Evolutionary conservation across 192 early-diverging fungal genomes (phyloP).

Genomic region (Dissophora globulifera): DNA sequence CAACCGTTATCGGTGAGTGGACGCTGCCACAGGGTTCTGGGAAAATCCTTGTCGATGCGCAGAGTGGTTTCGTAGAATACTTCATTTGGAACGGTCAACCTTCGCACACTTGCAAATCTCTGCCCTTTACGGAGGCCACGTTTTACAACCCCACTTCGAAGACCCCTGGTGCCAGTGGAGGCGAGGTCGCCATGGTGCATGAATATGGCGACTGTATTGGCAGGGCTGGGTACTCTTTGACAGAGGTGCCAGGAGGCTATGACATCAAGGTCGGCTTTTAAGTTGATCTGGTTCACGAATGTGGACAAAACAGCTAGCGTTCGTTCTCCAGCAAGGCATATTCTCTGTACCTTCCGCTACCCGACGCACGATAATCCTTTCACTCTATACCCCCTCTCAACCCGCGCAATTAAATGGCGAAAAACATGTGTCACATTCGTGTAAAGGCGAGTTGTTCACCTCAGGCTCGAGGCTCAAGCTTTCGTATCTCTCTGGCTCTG

Average conservation of each 20-base stretch:
- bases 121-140: conserved; percentile 15
- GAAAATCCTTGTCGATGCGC: conserved; percentile 7
- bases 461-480: too few relatives aligned
- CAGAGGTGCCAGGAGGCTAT: background rate
- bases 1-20: conserved; percentile 17
- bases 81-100: conserved; percentile 10
- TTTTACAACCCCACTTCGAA: conserved; percentile 20
- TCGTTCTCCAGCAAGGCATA: too few relatives aligned
- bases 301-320: too few relatives aligned
- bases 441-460: too few relatives aligned
- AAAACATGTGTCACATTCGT: too few relatives aligned
- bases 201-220: conserved; percentile 19
- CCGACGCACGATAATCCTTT: too few relatives aligned
- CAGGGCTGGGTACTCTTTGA: conserved; percentile 1
- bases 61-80: conserved; percentile 24
- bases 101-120: conserved; percentile 5
- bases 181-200: conserved; percentile 1
- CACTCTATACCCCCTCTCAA: too few relatives aligned
- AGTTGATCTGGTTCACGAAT: background rate
- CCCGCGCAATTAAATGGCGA: too few relatives aligned
- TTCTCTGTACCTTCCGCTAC: too few relatives aligned
- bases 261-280: conserved; percentile 22
- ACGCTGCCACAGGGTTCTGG: conserved; percentile 9
- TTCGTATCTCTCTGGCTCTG: too few relatives aligned
- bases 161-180: conserved; percentile 1